Base-by-base conservation (phyloP, 129 eudicot genomes). In the Helianthus tuberosus region DNA sequence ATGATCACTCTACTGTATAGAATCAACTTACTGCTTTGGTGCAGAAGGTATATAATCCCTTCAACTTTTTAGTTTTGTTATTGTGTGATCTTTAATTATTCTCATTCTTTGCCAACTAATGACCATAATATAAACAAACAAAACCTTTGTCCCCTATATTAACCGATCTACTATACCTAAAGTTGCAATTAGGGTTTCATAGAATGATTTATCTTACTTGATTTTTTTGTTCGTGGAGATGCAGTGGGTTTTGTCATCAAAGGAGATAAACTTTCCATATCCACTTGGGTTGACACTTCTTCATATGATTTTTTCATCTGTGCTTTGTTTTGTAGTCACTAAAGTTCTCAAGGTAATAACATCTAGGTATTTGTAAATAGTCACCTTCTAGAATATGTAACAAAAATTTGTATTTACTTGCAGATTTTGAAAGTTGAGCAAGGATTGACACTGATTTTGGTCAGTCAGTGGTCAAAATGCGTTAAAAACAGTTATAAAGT, bases 211-310 rank as follows among this genome's bases (percentile, higher is more conserved):
- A 60, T n/a, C 2, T 51, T 70, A 16, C 5, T n/a, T 55, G 61
- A 25, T 68, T 68, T 48, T 70, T 69, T n/a, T n/a, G 12, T 68
- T 15, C 50, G 48, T 53, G 52, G 36, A 11, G 17, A 32, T 90
- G 93, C 88, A 94, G 98, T 90, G 96, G 97, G 97, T 91, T 74
- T 78, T 94, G 82, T 91, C 99, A 66, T 94, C 97, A 15, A 91
- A 91, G 85, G 97, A 90, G 76, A 88, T 91, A 72, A 94, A 94
- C 80, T 94, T 94, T 74, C 99, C 99, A 8, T 90, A 90, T 69
- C 99, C 99, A 59, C 99, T 94, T 78, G 99, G 91, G 58, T 77
- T 94, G 79, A 90, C 97, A 25, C 96, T 94, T 29, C 90, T 91
- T 80, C 99, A 94, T 83, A 94, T 88, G 99, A 78, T 88, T 48